Conservation (phyloP, 1,139 yeast genomes). For the Geotrichum bryndzae region DNA sequence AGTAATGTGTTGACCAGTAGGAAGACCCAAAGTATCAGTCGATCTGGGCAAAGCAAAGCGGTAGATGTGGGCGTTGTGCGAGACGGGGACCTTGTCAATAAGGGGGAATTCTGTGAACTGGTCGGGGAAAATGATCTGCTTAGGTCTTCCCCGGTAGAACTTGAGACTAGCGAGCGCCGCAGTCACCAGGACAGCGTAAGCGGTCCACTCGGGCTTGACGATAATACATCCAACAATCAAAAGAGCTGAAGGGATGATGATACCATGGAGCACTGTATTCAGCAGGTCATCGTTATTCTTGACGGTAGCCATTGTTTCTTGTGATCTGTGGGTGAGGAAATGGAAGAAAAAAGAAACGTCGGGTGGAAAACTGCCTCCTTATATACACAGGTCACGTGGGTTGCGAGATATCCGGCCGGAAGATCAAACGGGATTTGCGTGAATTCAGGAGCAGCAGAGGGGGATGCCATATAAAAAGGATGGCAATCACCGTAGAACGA, state of each 20-base stretch:
- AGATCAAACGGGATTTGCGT: not conserved
- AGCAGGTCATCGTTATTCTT: conserved; percentile 20
- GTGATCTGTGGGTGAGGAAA: not conserved
- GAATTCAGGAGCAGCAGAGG: not conserved
- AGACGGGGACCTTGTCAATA: conserved; percentile 64
- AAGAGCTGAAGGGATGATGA: conserved; percentile 33
- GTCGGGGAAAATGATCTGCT: conserved; percentile 53
- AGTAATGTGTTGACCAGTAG: conserved; percentile 81
- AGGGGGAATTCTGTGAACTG: conserved; percentile 72
- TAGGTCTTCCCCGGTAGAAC: conserved; percentile 28
- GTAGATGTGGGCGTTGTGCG: conserved; percentile 75
- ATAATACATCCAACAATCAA: conserved; percentile 31
- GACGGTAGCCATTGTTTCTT: conserved; percentile 1
- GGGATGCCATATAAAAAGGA: no score
- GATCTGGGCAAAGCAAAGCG: conserved; percentile 73
- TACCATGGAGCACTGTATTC: conserved; percentile 31
- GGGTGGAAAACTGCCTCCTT: no score
- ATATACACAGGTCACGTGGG: not conserved
- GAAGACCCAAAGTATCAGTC: conserved; percentile 71
- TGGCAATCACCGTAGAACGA: no score
- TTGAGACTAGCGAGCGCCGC: conserved; percentile 27
- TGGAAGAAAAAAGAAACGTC: not conserved
- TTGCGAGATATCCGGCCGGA: not conserved
- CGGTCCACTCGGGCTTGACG: conserved; percentile 26
- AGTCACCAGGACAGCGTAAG: conserved; percentile 27